phyloP scores from a whole-genome alignment of 2,329 filamentous ascomycete genomes.

The Hypomyces perniciosus region DNA sequence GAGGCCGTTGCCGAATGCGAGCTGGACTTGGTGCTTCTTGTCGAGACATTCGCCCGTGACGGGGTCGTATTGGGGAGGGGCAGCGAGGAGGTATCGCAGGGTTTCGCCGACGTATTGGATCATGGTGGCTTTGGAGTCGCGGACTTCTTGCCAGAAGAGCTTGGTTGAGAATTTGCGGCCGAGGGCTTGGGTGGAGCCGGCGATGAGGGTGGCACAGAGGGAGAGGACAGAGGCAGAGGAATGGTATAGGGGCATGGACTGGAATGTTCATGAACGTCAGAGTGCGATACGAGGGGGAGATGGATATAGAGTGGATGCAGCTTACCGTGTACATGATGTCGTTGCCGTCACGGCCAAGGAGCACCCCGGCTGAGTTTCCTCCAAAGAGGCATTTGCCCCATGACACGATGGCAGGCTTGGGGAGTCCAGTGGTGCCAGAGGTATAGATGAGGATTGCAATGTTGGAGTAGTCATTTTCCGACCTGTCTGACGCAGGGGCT shows the following conservation, averaged over 20 bases:
- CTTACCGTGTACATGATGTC: slow-evolving; percentile 72
- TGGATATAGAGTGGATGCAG: slow-evolving; percentile 2
- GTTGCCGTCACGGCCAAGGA: slow-evolving; percentile 50
- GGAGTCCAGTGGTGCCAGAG: slow-evolving; percentile 77
- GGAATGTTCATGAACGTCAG: no score
- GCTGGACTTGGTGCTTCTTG: slow-evolving; percentile 62
- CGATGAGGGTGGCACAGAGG: slow-evolving; percentile 53
- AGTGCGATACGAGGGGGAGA: neutral
- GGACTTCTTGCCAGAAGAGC: slow-evolving; percentile 70
- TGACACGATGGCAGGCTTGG: slow-evolving; percentile 72
- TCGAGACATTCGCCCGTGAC: slow-evolving; percentile 63
- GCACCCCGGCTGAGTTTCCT: slow-evolving; percentile 30
- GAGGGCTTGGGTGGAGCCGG: slow-evolving; percentile 62
- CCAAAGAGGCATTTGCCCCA: slow-evolving; percentile 60
- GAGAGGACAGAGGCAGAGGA: slow-evolving; percentile 69
- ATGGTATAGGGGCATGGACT: slow-evolving; percentile 89
- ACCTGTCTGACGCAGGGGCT: slow-evolving; percentile 51
- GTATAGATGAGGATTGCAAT: slow-evolving; percentile 78
- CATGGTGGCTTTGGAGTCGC: slow-evolving; percentile 63
- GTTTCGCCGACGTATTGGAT: slow-evolving; percentile 90
- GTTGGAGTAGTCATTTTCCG: slow-evolving; percentile 43
- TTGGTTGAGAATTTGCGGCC: slow-evolving; percentile 73
- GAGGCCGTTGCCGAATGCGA: slow-evolving; percentile 79
- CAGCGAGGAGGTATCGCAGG: slow-evolving; percentile 71
- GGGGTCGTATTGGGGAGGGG: slow-evolving; percentile 56